Percentiles rank a stretch among this genome's conserved stretches.
phyloP scores from a whole-genome alignment of 371 early-diverging fungal species.

The Entomophthora muscae region DNA sequence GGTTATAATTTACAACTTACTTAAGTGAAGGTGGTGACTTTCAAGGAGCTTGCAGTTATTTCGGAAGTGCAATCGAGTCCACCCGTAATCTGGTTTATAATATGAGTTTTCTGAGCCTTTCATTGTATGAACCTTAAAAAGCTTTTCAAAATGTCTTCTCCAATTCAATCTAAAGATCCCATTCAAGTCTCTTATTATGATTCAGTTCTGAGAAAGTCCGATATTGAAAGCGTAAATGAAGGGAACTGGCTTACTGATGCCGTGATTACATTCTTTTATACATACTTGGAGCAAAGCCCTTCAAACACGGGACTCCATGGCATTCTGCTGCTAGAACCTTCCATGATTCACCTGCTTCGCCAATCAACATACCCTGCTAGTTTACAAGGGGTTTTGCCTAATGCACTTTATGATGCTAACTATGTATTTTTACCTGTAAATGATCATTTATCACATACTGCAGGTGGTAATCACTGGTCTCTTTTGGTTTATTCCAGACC shows the following conservation, averaged over 20 bases:
- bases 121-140: background rate
- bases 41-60: no score
- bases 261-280: background rate
- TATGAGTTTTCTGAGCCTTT: no score
- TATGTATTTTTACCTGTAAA: constrained; percentile 7
- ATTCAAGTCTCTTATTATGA: constrained; percentile 1
- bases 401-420: background rate
- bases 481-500: constrained; percentile 4
- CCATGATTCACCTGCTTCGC: constrained; percentile 4
- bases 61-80: background rate
- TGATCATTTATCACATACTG: background rate
- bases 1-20: no score
- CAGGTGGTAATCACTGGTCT: constrained; percentile 8
- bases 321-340: background rate
- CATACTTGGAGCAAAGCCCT: background rate
- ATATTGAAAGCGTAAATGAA: background rate
- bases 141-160: background rate
- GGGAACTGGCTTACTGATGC: constrained; percentile 3
- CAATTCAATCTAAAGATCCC: background rate
- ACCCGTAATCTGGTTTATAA: no score
- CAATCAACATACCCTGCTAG: background rate
- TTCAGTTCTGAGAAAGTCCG: background rate
- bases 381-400: constrained; percentile 1
- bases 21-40: no score
- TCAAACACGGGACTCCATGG: background rate